Conservation (phyloP, 345 rosid species). For the Reutealis trisperma region DNA sequence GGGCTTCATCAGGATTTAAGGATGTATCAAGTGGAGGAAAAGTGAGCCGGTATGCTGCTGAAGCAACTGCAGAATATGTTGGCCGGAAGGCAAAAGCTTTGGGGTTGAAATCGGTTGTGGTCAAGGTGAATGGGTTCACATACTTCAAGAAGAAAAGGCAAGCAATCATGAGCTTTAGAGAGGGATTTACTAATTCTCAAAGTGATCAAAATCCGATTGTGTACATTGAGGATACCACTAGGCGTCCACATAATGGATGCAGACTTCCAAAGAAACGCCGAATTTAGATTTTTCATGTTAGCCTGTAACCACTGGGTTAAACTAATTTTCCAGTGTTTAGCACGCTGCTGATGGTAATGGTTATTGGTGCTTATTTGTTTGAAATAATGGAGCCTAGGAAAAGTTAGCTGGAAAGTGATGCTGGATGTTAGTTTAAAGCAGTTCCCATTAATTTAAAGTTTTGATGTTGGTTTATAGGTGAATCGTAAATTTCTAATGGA, state of each 20-base stretch:
- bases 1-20: slow-evolving; percentile 59
- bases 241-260: slow-evolving; percentile 85
- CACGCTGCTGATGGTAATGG: background rate
- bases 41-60: slow-evolving; percentile 67
- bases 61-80: slow-evolving; percentile 85
- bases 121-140: slow-evolving; percentile 81
- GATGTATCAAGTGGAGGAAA: slow-evolving; percentile 64
- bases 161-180: slow-evolving; percentile 73
- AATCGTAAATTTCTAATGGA: background rate
- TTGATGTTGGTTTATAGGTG: background rate
- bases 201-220: slow-evolving; percentile 57
- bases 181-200: slow-evolving; percentile 58
- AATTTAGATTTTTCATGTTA: slow-evolving; percentile 27
- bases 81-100: slow-evolving; percentile 61
- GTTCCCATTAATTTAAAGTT: background rate
- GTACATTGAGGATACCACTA: slow-evolving; percentile 80
- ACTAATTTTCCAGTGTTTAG: background rate
- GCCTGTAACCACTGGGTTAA: background rate
- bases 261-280: slow-evolving; percentile 83
- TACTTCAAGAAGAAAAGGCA: slow-evolving; percentile 79
- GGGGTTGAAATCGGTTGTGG: slow-evolving; percentile 81
- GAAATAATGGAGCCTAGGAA: background rate
- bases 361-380: background rate
- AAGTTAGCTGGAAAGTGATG: background rate
- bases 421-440: background rate